These are phyloP conservation scores for Rubus parviflorus DNA, from an alignment of 306 rosid species.

Conservation along the genomic window DNA sequence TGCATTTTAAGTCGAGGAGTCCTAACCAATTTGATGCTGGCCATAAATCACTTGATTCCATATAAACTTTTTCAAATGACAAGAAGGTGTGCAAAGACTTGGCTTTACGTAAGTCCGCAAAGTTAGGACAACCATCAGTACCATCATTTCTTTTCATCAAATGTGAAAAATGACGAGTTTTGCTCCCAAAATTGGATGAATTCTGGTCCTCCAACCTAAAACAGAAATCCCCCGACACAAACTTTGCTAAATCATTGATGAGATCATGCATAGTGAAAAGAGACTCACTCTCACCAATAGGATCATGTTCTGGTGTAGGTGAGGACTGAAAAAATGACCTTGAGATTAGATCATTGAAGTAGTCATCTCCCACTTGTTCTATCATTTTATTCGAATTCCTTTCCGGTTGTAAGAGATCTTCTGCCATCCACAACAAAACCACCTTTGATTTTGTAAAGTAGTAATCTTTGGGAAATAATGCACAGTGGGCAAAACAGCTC, in stretches of 20 bases:
- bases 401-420: conserved; percentile 20
- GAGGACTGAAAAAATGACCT: conserved; percentile 10
- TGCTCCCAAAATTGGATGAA: neutral
- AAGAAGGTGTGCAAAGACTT: neutral
- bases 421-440: conserved; percentile 40
- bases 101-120: neutral
- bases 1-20: neutral
- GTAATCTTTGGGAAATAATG: conserved; percentile 26
- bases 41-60: neutral
- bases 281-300: neutral
- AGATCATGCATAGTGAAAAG: conserved; percentile 20
- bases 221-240: conserved; percentile 11
- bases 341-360: conserved; percentile 28
- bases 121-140: too few relatives aligned
- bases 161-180: conserved; percentile 7
- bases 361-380: conserved; percentile 27
- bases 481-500: conserved; percentile 23
- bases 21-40: too few relatives aligned
- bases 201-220: neutral
- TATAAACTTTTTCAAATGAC: too few relatives aligned
- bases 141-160: neutral
- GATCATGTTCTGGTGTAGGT: neutral
- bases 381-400: neutral
- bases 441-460: conserved; percentile 9
- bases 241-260: conserved; percentile 10